phyloP scores from a whole-genome alignment of 2,329 filamentous ascomycete genomes.

The Sclerotinia subarctica region DNA sequence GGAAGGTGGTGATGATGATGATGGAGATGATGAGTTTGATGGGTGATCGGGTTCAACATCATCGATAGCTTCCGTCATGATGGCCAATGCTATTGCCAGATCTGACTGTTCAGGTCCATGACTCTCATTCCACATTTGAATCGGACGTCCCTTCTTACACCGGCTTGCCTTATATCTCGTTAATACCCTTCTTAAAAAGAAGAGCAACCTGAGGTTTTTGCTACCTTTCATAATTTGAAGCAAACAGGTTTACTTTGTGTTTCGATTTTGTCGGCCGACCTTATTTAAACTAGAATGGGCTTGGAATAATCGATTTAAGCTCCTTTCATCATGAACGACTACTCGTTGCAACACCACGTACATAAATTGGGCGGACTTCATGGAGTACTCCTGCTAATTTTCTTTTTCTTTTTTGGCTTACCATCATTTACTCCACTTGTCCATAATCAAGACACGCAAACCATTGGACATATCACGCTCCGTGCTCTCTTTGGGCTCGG shows the following conservation, averaged over 20 bases:
- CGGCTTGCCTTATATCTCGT: neutral
- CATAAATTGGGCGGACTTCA: neutral
- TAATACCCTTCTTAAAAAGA: neutral
- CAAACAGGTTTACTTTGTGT: neutral
- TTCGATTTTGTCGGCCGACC: neutral
- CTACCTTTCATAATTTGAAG: neutral
- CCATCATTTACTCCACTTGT: neutral
- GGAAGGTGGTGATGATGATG: conserved; percentile 18
- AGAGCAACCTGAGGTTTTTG: neutral
- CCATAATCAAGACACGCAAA: conserved; percentile 5
- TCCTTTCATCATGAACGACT: neutral
- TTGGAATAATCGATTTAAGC: neutral
- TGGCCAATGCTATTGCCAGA: neutral
- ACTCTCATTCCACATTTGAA: neutral
- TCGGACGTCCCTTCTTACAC: neutral
- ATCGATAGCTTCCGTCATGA: neutral
- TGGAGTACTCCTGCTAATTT: neutral
- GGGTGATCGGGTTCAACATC: neutral
- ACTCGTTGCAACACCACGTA: neutral
- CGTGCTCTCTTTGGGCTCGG: neutral
- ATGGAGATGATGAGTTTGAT: conserved; percentile 22
- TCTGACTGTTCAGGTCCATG: neutral
- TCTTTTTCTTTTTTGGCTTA: neutral
- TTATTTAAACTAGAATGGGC: neutral
- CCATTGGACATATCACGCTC: conserved; percentile 5